Percentiles rank a stretch among this genome's conserved stretches.
These are phyloP conservation scores for Oryza officinalis DNA, from an alignment of 176 grass and related monocot species.

Conservation along the genomic window DNA sequence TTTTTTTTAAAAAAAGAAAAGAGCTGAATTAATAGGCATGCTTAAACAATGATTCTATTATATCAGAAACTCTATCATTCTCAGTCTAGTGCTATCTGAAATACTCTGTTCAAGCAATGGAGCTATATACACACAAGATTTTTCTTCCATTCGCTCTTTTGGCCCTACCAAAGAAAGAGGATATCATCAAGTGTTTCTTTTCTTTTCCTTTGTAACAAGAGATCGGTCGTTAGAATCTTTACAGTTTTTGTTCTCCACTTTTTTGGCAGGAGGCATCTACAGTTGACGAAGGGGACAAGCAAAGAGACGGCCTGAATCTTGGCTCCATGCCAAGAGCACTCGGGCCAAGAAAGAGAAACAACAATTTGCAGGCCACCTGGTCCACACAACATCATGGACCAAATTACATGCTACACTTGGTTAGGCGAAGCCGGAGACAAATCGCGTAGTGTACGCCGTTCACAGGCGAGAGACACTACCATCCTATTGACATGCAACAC, in stretches of 20 bases:
- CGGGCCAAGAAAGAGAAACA: background rate
- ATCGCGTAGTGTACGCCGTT: background rate
- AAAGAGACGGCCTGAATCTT: background rate
- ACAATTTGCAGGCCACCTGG: constrained; percentile 11
- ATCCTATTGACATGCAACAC: background rate
- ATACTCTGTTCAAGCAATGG: background rate
- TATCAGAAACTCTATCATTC: background rate
- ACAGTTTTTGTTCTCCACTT: background rate
- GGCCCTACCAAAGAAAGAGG: background rate
- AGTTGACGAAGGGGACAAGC: background rate
- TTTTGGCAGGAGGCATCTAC: background rate
- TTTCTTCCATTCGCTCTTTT: background rate
- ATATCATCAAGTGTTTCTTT: background rate
- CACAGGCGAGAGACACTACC: background rate
- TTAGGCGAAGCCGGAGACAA: background rate
- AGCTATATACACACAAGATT: no score
- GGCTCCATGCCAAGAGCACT: constrained; percentile 7
- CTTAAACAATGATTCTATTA: background rate
- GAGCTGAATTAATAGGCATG: background rate
- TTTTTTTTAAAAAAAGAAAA: no score
- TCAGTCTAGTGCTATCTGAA: background rate
- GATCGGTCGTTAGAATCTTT: background rate
- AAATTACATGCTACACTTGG: background rate
- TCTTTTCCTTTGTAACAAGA: background rate
- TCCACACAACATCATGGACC: background rate